Conservation (phyloP, 106 monocot species). For the Narthecium ossifragum region DNA sequence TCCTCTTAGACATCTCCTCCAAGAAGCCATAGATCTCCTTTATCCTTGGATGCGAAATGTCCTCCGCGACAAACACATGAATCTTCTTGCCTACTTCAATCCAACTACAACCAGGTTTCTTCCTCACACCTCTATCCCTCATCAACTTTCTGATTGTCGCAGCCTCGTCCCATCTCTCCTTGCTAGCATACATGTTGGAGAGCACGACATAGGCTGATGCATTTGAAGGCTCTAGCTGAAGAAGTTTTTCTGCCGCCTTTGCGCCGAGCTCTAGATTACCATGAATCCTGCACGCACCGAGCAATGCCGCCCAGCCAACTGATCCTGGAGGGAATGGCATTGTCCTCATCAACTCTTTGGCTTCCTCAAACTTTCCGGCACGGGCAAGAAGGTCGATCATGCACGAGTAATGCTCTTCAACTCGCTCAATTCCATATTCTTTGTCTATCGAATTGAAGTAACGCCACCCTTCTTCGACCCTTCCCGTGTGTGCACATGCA, state of each 20-base stretch:
- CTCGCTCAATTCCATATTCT: slow-evolving; percentile 19
- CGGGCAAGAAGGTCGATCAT: slow-evolving; percentile 65
- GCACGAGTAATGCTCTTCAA: slow-evolving; percentile 65
- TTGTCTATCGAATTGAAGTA: slow-evolving; percentile 45
- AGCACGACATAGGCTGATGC: slow-evolving; percentile 50
- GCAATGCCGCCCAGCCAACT: slow-evolving; percentile 47
- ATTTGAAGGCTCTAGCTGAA: slow-evolving; percentile 44
- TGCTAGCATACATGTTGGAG: slow-evolving; percentile 38
- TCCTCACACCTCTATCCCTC: slow-evolving; percentile 41
- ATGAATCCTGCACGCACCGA: slow-evolving; percentile 54
- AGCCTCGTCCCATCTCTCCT: slow-evolving; percentile 42
- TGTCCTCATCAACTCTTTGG: slow-evolving; percentile 29
- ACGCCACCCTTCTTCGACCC: slow-evolving; percentile 30
- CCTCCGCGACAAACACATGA: slow-evolving; percentile 64
- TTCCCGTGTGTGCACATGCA: slow-evolving; percentile 55
- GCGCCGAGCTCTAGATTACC: slow-evolving; percentile 38
- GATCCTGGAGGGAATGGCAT: slow-evolving; percentile 48
- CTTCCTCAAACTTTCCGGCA: slow-evolving; percentile 42
- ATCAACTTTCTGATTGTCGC: slow-evolving; percentile 36
- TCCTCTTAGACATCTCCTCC: slow-evolving; percentile 30
- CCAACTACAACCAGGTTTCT: slow-evolving; percentile 60
- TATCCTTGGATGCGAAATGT: slow-evolving; percentile 41
- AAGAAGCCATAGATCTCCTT: slow-evolving; percentile 30
- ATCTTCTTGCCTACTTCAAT: slow-evolving; percentile 47
- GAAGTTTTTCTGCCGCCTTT: slow-evolving; percentile 34